These are phyloP conservation scores for Termitomyces sp. DNA, from an alignment of 768 basidiomycete genomes.

Conservation along the genomic window DNA sequence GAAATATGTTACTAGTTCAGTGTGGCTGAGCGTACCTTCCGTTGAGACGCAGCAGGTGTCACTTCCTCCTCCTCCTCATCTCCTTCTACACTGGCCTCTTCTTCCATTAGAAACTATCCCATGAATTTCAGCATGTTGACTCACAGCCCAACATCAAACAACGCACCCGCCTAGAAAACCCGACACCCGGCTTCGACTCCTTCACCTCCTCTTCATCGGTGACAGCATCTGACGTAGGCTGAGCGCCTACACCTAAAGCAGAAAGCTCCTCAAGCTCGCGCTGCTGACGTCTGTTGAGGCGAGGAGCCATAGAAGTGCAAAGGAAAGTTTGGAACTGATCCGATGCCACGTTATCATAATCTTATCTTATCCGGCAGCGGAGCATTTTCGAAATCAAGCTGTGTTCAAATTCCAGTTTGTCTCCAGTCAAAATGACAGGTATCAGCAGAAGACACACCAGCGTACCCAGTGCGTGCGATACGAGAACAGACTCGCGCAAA, in stretches of 20 bases:
- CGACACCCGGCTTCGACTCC: slow-evolving; percentile 8
- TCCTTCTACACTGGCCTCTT: slow-evolving; percentile 20
- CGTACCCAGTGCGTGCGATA: too few relatives aligned
- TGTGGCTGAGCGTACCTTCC: slow-evolving; percentile 27
- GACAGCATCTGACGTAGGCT: slow-evolving; percentile 20
- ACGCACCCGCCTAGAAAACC: slow-evolving; percentile 27
- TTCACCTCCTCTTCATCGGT: slow-evolving; percentile 36
- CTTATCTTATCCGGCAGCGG: background rate
- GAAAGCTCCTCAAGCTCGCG: slow-evolving; percentile 62
- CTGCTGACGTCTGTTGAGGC: slow-evolving; percentile 82
- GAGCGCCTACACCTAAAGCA: slow-evolving; percentile 30
- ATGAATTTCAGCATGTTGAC: background rate
- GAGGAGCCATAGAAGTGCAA: slow-evolving; percentile 49
- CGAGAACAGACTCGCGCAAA: too few relatives aligned
- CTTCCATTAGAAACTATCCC: slow-evolving; percentile 37
- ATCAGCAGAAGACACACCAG: too few relatives aligned
- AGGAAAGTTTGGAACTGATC: background rate
- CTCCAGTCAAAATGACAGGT: too few relatives aligned
- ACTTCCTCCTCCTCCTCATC: slow-evolving; percentile 30
- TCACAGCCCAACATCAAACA: background rate
- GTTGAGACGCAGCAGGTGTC: slow-evolving; percentile 24
- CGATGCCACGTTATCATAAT: background rate
- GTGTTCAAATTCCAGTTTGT: too few relatives aligned
- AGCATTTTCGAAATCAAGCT: background rate
- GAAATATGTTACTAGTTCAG: background rate